phyloP scores from a whole-genome alignment of 1,284 basidiomycete genomes.

The Ceratorhiza oryzae-sativae region DNA sequence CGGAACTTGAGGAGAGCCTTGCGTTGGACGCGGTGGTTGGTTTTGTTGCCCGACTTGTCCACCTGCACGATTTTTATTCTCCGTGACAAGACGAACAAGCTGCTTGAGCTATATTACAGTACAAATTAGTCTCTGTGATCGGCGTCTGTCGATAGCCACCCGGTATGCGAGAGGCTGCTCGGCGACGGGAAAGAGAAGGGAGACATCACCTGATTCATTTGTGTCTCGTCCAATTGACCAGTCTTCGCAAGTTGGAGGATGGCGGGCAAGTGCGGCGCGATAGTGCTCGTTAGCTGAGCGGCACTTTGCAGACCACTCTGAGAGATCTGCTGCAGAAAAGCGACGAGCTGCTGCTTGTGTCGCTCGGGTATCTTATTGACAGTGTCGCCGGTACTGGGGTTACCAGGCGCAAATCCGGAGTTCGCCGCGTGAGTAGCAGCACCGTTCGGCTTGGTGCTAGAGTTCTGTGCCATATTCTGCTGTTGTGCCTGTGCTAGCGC shows the following conservation, averaged over 20 bases:
- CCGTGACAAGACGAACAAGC: conserved; percentile 18
- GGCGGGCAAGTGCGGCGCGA: conserved; percentile 25
- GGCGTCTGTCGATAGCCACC: conserved; percentile 2
- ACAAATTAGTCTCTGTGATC: background rate
- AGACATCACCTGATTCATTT: conserved; percentile 27
- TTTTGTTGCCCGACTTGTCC: background rate
- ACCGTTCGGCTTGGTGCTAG: background rate
- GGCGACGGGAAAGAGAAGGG: background rate
- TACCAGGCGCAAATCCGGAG: background rate
- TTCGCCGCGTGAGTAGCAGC: background rate
- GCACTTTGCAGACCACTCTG: background rate
- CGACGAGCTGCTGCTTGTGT: background rate
- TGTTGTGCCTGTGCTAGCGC: conserved; percentile 14
- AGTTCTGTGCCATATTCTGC: background rate
- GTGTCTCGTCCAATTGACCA: conserved; percentile 6
- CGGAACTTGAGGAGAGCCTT: conserved; percentile 30
- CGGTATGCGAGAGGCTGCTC: background rate
- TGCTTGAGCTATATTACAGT: conserved; percentile 18
- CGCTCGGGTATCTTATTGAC: background rate
- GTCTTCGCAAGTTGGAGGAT: conserved; percentile 26
- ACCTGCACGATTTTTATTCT: conserved; percentile 10
- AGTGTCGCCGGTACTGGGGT: background rate
- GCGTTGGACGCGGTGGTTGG: conserved; percentile 6
- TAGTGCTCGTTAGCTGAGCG: background rate
- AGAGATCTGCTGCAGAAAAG: background rate